A percentile compares a stretch with the other conserved stretches of the same genome.
phyloP scores from a whole-genome alignment of 768 basidiomycete genomes.

The Lentinula edodes region DNA sequence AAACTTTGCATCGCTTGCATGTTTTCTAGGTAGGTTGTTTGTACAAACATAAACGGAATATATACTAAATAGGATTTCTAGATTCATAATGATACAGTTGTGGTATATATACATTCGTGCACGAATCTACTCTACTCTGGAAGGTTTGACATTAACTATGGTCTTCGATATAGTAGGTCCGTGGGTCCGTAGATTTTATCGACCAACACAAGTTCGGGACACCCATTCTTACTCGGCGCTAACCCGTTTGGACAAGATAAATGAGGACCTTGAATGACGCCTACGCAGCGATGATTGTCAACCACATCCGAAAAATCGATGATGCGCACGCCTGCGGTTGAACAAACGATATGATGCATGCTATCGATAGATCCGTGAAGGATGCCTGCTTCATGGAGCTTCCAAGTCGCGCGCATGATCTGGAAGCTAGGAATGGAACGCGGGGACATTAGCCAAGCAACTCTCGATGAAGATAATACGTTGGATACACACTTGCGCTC shows the following conservation, averaged over 20 bases:
- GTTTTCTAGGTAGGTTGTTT: not conserved
- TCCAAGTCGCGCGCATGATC: slow-evolving; percentile 24
- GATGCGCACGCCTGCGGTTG: slow-evolving; percentile 24
- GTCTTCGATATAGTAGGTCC: not conserved
- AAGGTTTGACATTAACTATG: not conserved
- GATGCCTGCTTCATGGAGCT: slow-evolving; percentile 31
- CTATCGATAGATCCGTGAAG: slow-evolving; percentile 27
- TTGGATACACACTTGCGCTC: slow-evolving; percentile 17
- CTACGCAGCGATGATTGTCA: slow-evolving; percentile 22
- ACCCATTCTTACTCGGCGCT: slow-evolving; percentile 8
- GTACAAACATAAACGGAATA: not conserved
- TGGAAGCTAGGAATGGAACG: slow-evolving; percentile 19
- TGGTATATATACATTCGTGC: not conserved
- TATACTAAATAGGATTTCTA: not conserved
- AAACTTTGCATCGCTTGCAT: not conserved
- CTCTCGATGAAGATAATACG: not conserved
- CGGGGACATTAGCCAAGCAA: not conserved
- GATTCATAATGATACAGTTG: not conserved
- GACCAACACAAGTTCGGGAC: slow-evolving; percentile 17
- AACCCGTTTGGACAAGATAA: slow-evolving; percentile 1
- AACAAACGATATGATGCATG: slow-evolving; percentile 25
- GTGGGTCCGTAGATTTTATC: slow-evolving; percentile 2
- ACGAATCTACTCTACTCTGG: not conserved
- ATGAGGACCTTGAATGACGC: slow-evolving; percentile 9
- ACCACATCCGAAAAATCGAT: slow-evolving; percentile 29